A percentile compares a stretch with the other conserved stretches of the same genome.
phyloP scores from a whole-genome alignment of 371 early-diverging fungal genomes.

The Mucor velutinosus region DNA sequence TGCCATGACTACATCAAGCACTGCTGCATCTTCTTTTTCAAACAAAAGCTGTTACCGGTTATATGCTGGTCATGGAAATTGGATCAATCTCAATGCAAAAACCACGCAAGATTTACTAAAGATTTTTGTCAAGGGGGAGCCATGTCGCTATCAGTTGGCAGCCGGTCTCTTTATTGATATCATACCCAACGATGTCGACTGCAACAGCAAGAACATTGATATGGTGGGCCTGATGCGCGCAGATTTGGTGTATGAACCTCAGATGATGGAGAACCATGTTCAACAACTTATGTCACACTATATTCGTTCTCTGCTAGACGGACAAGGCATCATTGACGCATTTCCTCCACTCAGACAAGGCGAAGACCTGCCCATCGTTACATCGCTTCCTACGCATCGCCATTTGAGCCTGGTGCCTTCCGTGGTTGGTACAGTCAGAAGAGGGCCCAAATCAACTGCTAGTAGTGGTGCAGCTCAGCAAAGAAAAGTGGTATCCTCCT shows the following conservation, averaged over 20 bases:
- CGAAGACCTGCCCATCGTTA: conserved; percentile 30
- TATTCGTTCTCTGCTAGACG: conserved; percentile 32
- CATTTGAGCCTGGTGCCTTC: conserved; percentile 47
- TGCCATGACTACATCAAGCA: neutral
- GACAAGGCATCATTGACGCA: conserved; percentile 47
- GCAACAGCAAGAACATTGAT: conserved; percentile 48
- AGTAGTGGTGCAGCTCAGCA: neutral
- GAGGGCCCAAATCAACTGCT: conserved; percentile 18
- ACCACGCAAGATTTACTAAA: conserved; percentile 37
- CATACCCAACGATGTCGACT: conserved; percentile 49
- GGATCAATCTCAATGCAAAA: conserved; percentile 37
- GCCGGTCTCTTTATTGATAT: conserved; percentile 41
- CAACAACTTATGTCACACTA: conserved; percentile 33
- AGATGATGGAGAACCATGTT: conserved; percentile 12
- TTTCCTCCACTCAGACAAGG: conserved; percentile 40
- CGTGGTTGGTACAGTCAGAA: conserved; percentile 15
- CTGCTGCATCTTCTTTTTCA: neutral
- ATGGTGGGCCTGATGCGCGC: conserved; percentile 46
- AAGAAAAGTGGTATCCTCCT: neutral
- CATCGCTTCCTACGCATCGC: conserved; percentile 37
- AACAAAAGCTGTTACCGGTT: conserved; percentile 33
- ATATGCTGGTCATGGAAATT: conserved; percentile 50
- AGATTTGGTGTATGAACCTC: conserved; percentile 34
- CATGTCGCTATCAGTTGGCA: conserved; percentile 39
- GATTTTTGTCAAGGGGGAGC: conserved; percentile 35